Base-by-base conservation (phyloP, 2,329 filamentous ascomycete species). In the Leptoxyphium fumago region DNA sequence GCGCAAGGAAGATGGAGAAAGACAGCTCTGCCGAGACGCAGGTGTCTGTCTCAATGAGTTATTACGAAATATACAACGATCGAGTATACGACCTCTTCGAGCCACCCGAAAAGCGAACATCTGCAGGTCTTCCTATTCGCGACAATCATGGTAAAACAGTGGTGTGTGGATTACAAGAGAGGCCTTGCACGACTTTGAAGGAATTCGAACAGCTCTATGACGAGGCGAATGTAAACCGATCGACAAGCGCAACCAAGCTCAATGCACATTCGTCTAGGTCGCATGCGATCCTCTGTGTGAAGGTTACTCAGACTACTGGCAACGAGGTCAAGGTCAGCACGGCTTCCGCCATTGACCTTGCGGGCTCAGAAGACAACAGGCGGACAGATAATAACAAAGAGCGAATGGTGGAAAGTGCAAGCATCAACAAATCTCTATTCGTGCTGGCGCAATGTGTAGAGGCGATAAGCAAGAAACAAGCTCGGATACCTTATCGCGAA, bases 51-150 rank as follows among this genome's bases (percentile, higher is more conserved):
- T 72, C 77, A 10, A 73, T 95, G 56, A 88, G 84, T 26, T 95
- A 95, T 66, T 94, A 94, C 66, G 88, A 95, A 62, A 94, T 95
- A 52, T 95, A 95, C 66, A 94, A 93, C 62, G 88, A 95, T 68
- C 89, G 89, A 60, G 87, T 94, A 15, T 94, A 81, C 57, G 88
- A 95, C 60, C 69, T 95, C 29, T 85, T 95, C 52, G 84, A 94
- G 60, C 72, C 86, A 0, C 82, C 80, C 0, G 88, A 95, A 61
- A 93, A 87, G 67, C 82, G 91, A 42, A 87, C 83, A 0, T 70
- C 84, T 1, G 75, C 83, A 0, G 88, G 88, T 0, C 68, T 94
- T 21, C 84, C 84, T 2, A 75, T 94, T 18, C 76, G 87, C 21
- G 87, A 94, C 57, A 88, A 87, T 56, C 80, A 83, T 53, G 85